Percentiles rank a stretch among this genome's conserved stretches.
phyloP scores from a whole-genome alignment of 148 eudicot genomes.

The Rhododendron henanense region DNA sequence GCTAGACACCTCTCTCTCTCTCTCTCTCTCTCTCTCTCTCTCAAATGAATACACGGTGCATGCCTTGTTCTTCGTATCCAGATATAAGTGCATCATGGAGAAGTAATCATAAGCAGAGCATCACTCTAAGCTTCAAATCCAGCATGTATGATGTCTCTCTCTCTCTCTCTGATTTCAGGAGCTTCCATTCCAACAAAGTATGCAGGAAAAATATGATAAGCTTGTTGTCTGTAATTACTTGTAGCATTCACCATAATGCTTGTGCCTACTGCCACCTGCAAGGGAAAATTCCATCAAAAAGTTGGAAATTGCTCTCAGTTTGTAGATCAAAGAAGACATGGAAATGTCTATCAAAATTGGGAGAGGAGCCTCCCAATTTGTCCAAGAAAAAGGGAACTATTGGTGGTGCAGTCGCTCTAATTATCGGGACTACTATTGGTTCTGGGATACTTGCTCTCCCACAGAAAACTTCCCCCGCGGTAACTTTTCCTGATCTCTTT shows the following conservation, averaged over 20 bases:
- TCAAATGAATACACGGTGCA: conserved; percentile 15
- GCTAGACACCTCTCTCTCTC: neutral
- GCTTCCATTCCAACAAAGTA: neutral
- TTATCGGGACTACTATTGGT: conserved; percentile 49
- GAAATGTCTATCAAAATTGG: conserved; percentile 10
- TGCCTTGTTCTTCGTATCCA: conserved; percentile 15
- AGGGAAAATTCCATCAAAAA: conserved; percentile 6
- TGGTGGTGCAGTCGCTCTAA: conserved; percentile 48
- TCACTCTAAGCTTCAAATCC: conserved; percentile 10
- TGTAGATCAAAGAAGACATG: conserved; percentile 13
- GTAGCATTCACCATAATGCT: conserved; percentile 4
- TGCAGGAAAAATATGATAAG: neutral
- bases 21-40: conserved; percentile 8
- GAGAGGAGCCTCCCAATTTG: conserved; percentile 9
- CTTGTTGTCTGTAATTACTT: neutral
- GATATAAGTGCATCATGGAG: conserved; percentile 10
- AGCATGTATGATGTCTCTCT: conserved; percentile 15
- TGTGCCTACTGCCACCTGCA: conserved; percentile 13
- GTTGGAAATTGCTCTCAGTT: conserved; percentile 13
- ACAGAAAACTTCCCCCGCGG: conserved; percentile 45
- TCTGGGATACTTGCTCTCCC: conserved; percentile 56
- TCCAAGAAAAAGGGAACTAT: conserved; percentile 34
- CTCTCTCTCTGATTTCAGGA: neutral
- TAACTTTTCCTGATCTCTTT: conserved; percentile 10
- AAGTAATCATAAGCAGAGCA: conserved; percentile 11